phyloP scores from a whole-genome alignment of 768 basidiomycete species.

The Boletus speciosus region DNA sequence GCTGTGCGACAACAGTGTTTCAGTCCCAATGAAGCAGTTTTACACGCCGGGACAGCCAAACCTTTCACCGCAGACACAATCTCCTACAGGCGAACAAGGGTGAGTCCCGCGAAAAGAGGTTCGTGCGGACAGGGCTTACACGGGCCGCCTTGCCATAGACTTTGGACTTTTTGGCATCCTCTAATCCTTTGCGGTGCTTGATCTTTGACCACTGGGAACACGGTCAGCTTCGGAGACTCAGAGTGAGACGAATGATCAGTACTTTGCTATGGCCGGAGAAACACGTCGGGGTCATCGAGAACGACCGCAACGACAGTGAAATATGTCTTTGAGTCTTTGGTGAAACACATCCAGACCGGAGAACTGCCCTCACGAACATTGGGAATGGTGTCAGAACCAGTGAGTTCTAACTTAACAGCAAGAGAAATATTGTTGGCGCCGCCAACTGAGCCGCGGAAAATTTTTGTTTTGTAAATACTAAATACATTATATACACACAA shows the following conservation, averaged over 20 bases:
- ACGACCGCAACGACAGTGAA: conserved; percentile 14
- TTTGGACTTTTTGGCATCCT: conserved; percentile 56
- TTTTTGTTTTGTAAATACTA: too few species aligned
- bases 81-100: conserved; percentile 40
- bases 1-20: conserved; percentile 30
- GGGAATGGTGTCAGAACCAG: neutral
- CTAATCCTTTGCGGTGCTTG: conserved; percentile 64
- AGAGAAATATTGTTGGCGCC: neutral
- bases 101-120: neutral
- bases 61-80: conserved; percentile 59
- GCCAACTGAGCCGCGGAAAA: conserved; percentile 3
- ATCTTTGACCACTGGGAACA: conserved; percentile 68
- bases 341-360: neutral
- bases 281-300: conserved; percentile 24
- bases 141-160: conserved; percentile 53
- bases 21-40: neutral
- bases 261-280: conserved; percentile 44
- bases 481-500: neutral
- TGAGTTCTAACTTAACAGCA: neutral
- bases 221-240: conserved; percentile 4
- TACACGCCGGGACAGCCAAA: conserved; percentile 27
- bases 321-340: conserved; percentile 2
- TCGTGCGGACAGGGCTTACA: conserved; percentile 36
- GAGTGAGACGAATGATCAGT: neutral
- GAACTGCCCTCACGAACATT: neutral